Percentiles rank a stretch among this genome's conserved stretches.
These are phyloP conservation scores for Xylaria acuta DNA, from an alignment of 495 filamentous ascomycete species.

Conservation along the genomic window DNA sequence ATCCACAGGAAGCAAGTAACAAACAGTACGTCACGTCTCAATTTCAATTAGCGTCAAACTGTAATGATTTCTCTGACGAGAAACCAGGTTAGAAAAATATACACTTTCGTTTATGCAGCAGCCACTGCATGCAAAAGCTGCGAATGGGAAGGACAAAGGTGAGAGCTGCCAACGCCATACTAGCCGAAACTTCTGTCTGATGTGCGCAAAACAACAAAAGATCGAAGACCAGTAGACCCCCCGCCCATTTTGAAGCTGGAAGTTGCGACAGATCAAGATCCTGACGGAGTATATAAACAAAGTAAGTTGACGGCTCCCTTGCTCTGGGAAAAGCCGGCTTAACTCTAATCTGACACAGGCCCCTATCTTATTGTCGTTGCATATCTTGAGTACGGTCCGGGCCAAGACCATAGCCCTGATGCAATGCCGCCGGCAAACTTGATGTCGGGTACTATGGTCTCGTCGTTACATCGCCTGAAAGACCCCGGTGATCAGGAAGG, in stretches of 20 bases:
- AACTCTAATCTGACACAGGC: constrained; percentile 49
- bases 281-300: constrained; percentile 76
- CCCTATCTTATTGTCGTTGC: constrained; percentile 87
- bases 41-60: neutral
- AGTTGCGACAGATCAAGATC: constrained; percentile 72
- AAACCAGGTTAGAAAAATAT: constrained; percentile 29
- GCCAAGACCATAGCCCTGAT: constrained; percentile 49
- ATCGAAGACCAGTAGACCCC: constrained; percentile 93
- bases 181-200: neutral
- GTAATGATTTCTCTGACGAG: constrained; percentile 4
- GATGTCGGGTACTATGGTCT: constrained; percentile 76
- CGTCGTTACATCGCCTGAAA: constrained; percentile 91
- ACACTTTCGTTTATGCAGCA: constrained; percentile 43
- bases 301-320: constrained; percentile 46
- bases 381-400: constrained; percentile 65
- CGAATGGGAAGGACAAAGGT: constrained; percentile 46
- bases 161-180: constrained; percentile 5
- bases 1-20: constrained; percentile 30
- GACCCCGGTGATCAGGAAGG: constrained; percentile 91
- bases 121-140: constrained; percentile 41
- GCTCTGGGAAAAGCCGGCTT: neutral
- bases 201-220: constrained; percentile 49
- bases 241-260: constrained; percentile 89
- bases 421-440: constrained; percentile 65
- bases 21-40: constrained; percentile 28